Percentiles rank a stretch among this genome's conserved stretches.
phyloP scores from a whole-genome alignment of 148 eudicot genomes.

The Rhododendron williamsianum region DNA sequence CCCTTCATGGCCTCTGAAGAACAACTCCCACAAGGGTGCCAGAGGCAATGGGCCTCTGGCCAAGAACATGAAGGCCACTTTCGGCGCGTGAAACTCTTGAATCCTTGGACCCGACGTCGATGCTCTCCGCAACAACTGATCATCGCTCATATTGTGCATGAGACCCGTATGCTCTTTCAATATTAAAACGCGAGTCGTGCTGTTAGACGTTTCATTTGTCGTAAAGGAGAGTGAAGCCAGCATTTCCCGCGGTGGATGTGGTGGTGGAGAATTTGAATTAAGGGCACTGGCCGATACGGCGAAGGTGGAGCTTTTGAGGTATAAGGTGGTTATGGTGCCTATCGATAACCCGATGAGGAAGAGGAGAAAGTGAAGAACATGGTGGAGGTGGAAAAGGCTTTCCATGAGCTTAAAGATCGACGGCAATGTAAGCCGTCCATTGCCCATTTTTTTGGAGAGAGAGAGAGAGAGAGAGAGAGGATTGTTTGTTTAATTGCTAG shows the following conservation, averaged over 20 bases:
- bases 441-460: background rate
- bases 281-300: background rate
- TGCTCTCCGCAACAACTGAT: constrained; percentile 47
- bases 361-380: constrained; percentile 24
- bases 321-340: constrained; percentile 37
- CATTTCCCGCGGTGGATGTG: background rate
- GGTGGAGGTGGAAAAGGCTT: constrained; percentile 3
- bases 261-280: background rate
- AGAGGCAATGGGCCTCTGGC: constrained; percentile 62
- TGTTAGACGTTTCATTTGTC: background rate
- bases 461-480: background rate
- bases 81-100: constrained; percentile 27
- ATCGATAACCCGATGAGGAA: constrained; percentile 48
- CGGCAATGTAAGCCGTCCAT: background rate
- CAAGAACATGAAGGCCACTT: constrained; percentile 83
- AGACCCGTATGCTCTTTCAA: background rate
- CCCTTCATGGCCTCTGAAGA: constrained; percentile 54
- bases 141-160: constrained; percentile 55
- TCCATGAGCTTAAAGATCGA: background rate
- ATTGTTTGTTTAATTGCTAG: background rate
- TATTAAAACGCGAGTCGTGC: background rate
- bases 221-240: background rate
- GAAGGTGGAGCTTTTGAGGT: constrained; percentile 26
- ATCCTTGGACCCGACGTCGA: constrained; percentile 30
- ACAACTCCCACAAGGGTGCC: constrained; percentile 65